These are phyloP conservation scores for Beauveria medogensis DNA, from an alignment of 2,329 filamentous ascomycete species.

Conservation along the genomic window DNA sequence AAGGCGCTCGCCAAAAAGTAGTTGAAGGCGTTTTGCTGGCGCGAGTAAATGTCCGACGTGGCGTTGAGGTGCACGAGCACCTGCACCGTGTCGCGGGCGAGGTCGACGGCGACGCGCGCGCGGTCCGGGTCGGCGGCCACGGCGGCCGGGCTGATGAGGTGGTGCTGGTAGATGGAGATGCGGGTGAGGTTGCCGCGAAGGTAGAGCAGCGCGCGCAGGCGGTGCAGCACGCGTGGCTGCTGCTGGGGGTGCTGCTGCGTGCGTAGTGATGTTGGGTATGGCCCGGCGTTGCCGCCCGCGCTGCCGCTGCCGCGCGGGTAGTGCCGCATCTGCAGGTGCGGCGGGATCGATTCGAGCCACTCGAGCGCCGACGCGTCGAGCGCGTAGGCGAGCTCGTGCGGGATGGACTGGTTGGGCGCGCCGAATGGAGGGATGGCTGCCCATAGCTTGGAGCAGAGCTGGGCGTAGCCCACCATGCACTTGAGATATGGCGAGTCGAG, in stretches of 20 bases:
- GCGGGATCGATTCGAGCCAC: constrained; percentile 38
- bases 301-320: constrained; percentile 27
- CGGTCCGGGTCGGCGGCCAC: constrained; percentile 27
- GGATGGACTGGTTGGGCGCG: constrained; percentile 25
- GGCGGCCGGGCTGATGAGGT: constrained; percentile 29
- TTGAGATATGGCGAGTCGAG: constrained; percentile 31
- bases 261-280: background rate
- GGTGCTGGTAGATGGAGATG: constrained; percentile 35
- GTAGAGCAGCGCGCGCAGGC: constrained; percentile 33
- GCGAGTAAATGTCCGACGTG: constrained; percentile 21
- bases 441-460: constrained; percentile 39
- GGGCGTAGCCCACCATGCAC: constrained; percentile 40
- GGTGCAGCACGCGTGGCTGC: constrained; percentile 30
- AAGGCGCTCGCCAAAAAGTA: constrained; percentile 23
- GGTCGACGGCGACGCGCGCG: constrained; percentile 30
- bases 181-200: constrained; percentile 37
- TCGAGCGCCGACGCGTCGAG: constrained; percentile 35
- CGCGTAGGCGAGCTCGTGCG: constrained; percentile 29
- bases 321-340: constrained; percentile 29
- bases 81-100: constrained; percentile 22
- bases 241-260: constrained; percentile 13
- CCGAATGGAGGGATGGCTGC: constrained; percentile 32
- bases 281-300: constrained; percentile 13
- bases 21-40: constrained; percentile 22
- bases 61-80: constrained; percentile 21